Percentiles rank a stretch among this genome's conserved stretches.
Evolutionary conservation across 2,329 filamentous ascomycete species (phyloP).

Genomic region (Orbilia blumenaviensis): DNA sequence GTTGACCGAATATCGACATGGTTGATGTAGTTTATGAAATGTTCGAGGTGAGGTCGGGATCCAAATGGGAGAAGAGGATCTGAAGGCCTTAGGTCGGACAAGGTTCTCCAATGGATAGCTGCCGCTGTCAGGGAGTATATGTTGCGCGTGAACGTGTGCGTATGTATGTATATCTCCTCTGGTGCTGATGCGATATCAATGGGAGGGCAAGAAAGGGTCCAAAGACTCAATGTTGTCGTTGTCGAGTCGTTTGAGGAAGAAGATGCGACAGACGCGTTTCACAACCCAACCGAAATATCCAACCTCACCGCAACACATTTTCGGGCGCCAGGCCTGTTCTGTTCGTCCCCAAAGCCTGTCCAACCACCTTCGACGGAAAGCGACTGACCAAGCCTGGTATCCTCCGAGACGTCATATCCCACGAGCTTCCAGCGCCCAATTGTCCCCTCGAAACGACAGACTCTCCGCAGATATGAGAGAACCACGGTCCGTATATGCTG

Average conservation of each 20-base stretch:
- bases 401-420: conserved; percentile 40
- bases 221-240: conserved; percentile 13
- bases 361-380: conserved; percentile 21
- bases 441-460: conserved; percentile 9
- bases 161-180: neutral
- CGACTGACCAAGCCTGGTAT: conserved; percentile 16
- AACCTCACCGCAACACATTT: conserved; percentile 50
- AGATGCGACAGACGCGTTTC: conserved; percentile 49
- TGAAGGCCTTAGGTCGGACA: neutral
- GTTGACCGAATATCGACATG: conserved; percentile 50
- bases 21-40: conserved; percentile 28
- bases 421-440: conserved; percentile 25
- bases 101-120: no score
- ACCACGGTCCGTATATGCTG: conserved; percentile 25
- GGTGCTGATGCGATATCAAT: neutral
- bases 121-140: no score
- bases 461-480: conserved; percentile 37
- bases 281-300: conserved; percentile 25
- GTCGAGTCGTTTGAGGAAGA: conserved; percentile 16
- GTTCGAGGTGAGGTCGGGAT: conserved; percentile 1
- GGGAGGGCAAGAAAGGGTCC: neutral
- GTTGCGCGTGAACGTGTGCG: neutral
- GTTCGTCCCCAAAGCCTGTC: conserved; percentile 18
- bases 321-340: neutral
- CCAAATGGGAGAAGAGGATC: neutral